These are phyloP conservation scores for Pseudogymnoascus sp. DNA, from an alignment of 2,329 filamentous ascomycete genomes.

Conservation along the genomic window DNA sequence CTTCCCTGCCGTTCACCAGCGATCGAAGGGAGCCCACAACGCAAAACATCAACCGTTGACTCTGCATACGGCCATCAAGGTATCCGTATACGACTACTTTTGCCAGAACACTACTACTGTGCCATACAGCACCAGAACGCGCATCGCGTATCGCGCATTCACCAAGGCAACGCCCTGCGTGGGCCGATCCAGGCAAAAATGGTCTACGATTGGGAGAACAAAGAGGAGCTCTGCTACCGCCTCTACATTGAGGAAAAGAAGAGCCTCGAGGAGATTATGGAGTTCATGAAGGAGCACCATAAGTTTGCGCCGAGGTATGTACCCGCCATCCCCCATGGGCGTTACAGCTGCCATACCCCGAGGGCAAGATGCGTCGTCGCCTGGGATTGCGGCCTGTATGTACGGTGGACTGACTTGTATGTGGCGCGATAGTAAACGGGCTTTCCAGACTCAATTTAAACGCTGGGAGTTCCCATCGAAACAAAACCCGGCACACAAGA, in stretches of 20 bases:
- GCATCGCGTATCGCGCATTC: constrained; percentile 5
- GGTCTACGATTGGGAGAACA: constrained; percentile 59
- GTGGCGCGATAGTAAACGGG: constrained; percentile 53
- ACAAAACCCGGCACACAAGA: constrained; percentile 63
- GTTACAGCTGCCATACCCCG: constrained; percentile 8
- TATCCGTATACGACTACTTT: constrained; percentile 7
- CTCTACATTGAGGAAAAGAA: constrained; percentile 72
- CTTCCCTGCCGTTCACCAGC: constrained; percentile 7
- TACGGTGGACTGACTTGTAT: constrained; percentile 16
- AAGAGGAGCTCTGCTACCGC: constrained; percentile 55
- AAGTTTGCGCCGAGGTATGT: constrained; percentile 63
- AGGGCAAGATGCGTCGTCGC: constrained; percentile 8
- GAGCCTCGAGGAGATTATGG: constrained; percentile 65
- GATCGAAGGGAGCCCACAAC: constrained; percentile 7
- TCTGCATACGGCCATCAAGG: constrained; percentile 6
- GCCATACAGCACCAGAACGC: background rate
- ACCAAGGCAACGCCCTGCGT: background rate
- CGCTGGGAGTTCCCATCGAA: constrained; percentile 73
- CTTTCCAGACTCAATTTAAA: constrained; percentile 68
- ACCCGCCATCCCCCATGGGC: background rate
- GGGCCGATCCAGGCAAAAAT: constrained; percentile 17
- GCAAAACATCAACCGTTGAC: constrained; percentile 7
- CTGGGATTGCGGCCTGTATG: background rate
- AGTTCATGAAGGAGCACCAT: constrained; percentile 55
- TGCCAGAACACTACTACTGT: background rate